Evolutionary conservation across 1,139 yeast genomes (phyloP).

Genomic region (Blastobotrys elegans): DNA sequence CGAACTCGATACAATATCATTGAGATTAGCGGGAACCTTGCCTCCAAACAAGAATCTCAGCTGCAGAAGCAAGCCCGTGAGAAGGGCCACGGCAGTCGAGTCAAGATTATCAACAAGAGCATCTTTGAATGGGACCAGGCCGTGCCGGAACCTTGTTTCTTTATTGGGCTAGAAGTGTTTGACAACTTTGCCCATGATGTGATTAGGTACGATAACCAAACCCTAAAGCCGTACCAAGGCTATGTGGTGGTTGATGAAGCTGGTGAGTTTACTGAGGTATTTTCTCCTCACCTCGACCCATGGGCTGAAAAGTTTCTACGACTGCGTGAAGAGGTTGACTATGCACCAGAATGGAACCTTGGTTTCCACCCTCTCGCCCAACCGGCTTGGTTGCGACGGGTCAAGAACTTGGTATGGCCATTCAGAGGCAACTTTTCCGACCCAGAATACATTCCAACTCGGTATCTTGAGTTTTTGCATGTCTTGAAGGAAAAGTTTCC

Average conservation of each 20-base stretch:
- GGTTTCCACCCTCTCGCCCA: slow-evolving; percentile 39
- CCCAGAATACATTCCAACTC: slow-evolving; percentile 79
- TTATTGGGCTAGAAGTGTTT: slow-evolving; percentile 77
- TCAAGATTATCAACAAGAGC: slow-evolving; percentile 65
- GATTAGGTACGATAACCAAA: slow-evolving; percentile 63
- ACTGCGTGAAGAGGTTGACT: slow-evolving; percentile 46
- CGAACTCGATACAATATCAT: slow-evolving; percentile 68
- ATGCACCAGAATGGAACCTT: slow-evolving; percentile 31
- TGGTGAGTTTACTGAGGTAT: slow-evolving; percentile 76
- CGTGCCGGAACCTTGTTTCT: slow-evolving; percentile 69
- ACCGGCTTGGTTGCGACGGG: slow-evolving; percentile 30
- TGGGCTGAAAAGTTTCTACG: slow-evolving; percentile 53
- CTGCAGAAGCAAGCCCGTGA: slow-evolving; percentile 32
- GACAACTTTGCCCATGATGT: slow-evolving; percentile 84
- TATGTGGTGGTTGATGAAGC: slow-evolving; percentile 68
- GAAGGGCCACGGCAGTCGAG: slow-evolving; percentile 46
- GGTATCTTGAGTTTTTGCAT: slow-evolving; percentile 62
- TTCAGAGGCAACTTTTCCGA: slow-evolving; percentile 63
- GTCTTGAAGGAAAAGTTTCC: slow-evolving; percentile 65
- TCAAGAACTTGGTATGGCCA: slow-evolving; percentile 46
- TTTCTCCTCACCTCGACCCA: slow-evolving; percentile 60
- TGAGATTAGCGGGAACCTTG: slow-evolving; percentile 68
- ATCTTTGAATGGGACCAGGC: slow-evolving; percentile 67
- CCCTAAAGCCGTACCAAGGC: slow-evolving; percentile 71
- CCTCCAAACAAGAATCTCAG: slow-evolving; percentile 49